Base-by-base conservation (phyloP, 2,329 filamentous ascomycete species). In the Xylariaceae sp. region DNA sequence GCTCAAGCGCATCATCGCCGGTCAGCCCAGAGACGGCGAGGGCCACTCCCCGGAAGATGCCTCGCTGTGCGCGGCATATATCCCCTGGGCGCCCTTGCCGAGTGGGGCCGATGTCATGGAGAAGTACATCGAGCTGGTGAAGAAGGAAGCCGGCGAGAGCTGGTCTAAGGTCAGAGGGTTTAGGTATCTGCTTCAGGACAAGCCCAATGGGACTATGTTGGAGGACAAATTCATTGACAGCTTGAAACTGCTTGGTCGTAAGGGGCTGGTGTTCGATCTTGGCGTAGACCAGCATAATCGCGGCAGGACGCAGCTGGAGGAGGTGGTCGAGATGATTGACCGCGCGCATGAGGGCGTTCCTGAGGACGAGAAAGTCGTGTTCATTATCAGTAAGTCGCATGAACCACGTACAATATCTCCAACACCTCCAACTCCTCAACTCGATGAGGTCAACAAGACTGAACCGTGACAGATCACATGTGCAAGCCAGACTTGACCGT, bases 1-100 rank as follows among this genome's bases (percentile, higher is more conserved):
- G 63, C 61, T 91, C 42, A 71, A 78, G 43, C 74, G 81, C 30
- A 76, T 95, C 44, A 78, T 80, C 3, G 71, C 79, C 29, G 84
- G 84, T 11, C 59, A 66, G 42, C 76, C 81, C 0, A 57, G 66
- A 19, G 60, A 72, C 1, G 76, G 74, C 19, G 78, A 85, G 55
- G 82, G 80, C 26, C 79, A 86, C 62, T 57, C 59, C 2, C 45
- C 66, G 30, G 61, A 62, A 3, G 74, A 82, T 39, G 70, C 70
- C 12, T 59, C 67, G 18, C 66, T 83, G 16, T 81, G 87, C 52
- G 68, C 83, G 2, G 90, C 77, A 0, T 78, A 89, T 49, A 75
- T 96, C 3, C 81, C 88, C 1, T 96, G 88, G 87, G 89, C 89
- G n/a, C 90, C 90, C 0, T 60, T 96, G 37, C 78, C 85, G 9